Conservation (phyloP, 768 basidiomycete species). For the Mycena capillaripes region DNA sequence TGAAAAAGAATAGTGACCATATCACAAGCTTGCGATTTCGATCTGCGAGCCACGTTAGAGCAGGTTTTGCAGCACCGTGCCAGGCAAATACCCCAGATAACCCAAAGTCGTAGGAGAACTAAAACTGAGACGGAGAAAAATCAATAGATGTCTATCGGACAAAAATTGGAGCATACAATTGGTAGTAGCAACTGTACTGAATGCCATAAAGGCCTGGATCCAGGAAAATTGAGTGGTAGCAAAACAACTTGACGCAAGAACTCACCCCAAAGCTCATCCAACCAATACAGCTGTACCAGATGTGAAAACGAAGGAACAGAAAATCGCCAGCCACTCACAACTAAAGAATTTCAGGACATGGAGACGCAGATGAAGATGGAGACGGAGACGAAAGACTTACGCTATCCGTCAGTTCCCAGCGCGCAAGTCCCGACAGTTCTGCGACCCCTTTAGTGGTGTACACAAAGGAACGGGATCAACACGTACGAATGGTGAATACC, state of each 20-base stretch:
- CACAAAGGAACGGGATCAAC: neutral
- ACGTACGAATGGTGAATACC: conserved; percentile 32
- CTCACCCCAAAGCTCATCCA: conserved; percentile 34
- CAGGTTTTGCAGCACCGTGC: neutral
- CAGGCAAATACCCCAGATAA: conserved; percentile 31
- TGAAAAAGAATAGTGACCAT: conserved; percentile 13
- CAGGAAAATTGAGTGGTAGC: neutral
- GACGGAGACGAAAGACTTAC: conserved; percentile 10
- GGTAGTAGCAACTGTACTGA: conserved; percentile 25
- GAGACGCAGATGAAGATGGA: neutral
- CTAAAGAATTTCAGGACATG: neutral
- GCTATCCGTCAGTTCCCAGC: neutral
- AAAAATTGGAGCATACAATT: conserved; percentile 26
- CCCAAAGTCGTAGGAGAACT: conserved; percentile 37
- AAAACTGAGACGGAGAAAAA: conserved; percentile 16
- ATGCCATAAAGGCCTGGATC: conserved; percentile 25
- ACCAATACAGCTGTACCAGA: conserved; percentile 16
- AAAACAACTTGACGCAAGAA: neutral
- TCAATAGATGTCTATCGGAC: neutral
- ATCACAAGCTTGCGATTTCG: conserved; percentile 30
- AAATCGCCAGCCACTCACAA: conserved; percentile 25
- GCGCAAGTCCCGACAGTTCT: conserved; percentile 26
- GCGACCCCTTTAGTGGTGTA: neutral
- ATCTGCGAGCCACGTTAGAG: conserved; percentile 11
- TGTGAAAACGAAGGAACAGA: neutral